Evolutionary conservation across 176 grass and related monocot species (phyloP).

Genomic region (Carex littledalei): DNA sequence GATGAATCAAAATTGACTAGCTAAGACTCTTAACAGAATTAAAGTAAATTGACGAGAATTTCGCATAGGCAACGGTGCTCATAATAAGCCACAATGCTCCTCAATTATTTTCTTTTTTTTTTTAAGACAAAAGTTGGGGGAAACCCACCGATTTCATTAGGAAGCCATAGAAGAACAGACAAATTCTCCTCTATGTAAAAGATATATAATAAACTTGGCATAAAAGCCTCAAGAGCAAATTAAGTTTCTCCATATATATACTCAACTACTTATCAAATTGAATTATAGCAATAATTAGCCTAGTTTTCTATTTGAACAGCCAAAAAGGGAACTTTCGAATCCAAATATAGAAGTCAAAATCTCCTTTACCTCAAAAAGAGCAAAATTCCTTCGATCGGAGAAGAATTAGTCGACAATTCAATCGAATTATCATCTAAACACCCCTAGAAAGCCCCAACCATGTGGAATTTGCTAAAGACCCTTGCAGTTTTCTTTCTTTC

Average conservation of each 20-base stretch:
- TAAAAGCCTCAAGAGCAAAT: not conserved
- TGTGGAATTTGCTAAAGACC: not conserved
- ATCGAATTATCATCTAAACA: conserved; percentile 23
- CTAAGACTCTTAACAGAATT: not conserved
- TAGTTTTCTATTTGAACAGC: conserved; percentile 4
- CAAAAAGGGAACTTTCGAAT: conserved; percentile 22
- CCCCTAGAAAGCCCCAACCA: not conserved
- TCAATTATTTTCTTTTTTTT: not conserved
- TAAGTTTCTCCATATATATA: not conserved
- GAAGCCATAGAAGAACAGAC: too few species aligned
- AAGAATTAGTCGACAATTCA: conserved; percentile 4
- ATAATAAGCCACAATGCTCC: not conserved
- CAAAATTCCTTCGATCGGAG: not conserved
- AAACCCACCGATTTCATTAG: too few species aligned
- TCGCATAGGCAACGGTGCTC: not conserved
- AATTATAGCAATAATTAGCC: not conserved
- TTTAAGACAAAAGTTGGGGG: too few species aligned
- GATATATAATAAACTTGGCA: not conserved
- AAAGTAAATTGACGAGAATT: not conserved
- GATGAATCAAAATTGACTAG: not conserved
- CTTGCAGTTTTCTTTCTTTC: not conserved
- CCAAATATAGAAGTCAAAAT: not conserved
- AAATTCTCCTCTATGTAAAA: not conserved
- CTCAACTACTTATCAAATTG: not conserved
- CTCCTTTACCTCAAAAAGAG: conserved; percentile 13